Percentiles rank a stretch among this genome's conserved stretches.
Evolutionary conservation across 1,139 yeast genomes (phyloP).

Genomic region (Debaryomyces coudertii): DNA sequence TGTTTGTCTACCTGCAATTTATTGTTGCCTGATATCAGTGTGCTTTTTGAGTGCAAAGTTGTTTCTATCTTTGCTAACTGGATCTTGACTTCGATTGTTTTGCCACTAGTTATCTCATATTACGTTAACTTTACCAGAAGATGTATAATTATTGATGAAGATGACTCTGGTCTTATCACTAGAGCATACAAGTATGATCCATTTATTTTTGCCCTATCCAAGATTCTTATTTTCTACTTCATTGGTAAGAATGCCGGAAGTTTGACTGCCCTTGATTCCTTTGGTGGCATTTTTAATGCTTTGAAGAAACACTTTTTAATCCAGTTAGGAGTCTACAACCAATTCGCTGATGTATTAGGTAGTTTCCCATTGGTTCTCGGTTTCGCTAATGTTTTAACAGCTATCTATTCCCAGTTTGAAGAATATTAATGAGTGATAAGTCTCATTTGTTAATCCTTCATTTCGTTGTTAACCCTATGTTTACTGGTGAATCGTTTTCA

Average conservation of each 20-base stretch:
- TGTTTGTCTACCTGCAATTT: constrained; percentile 27
- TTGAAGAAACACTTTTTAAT: constrained; percentile 39
- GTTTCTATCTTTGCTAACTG: constrained; percentile 43
- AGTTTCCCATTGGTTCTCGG: constrained; percentile 53
- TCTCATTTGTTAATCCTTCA: constrained; percentile 1
- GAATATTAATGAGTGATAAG: constrained; percentile 27
- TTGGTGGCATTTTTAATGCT: constrained; percentile 38
- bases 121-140: constrained; percentile 58
- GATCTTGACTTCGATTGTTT: constrained; percentile 40
- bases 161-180: constrained; percentile 38
- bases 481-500: constrained; percentile 6
- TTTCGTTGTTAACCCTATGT: constrained; percentile 4
- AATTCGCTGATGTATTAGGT: constrained; percentile 45
- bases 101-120: constrained; percentile 53
- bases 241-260: constrained; percentile 36
- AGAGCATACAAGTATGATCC: constrained; percentile 57
- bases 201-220: constrained; percentile 55
- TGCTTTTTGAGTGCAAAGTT: constrained; percentile 33
- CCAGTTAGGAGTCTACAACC: constrained; percentile 42
- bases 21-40: constrained; percentile 41
- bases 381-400: constrained; percentile 49
- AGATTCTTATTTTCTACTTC: constrained; percentile 50
- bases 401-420: constrained; percentile 55
- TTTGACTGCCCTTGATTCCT: constrained; percentile 32
- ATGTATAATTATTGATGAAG: constrained; percentile 39